phyloP scores from a whole-genome alignment of 176 grass and related monocot genomes.

The Poa pratensis region DNA sequence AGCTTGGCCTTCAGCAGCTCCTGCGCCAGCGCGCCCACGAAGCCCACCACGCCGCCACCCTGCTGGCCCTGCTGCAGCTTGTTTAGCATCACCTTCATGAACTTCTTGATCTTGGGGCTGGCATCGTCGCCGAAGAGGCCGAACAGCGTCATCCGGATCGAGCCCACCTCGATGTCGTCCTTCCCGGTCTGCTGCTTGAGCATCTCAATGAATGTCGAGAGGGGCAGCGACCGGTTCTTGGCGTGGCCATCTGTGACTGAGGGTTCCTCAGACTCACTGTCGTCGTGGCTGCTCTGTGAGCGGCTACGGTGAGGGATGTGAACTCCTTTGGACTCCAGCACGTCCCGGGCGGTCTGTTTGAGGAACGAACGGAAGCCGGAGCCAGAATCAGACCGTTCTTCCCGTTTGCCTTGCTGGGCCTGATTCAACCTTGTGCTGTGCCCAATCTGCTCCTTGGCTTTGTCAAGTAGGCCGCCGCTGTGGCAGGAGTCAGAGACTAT shows the following conservation, averaged over 20 bases:
- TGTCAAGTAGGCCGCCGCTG: slow-evolving; percentile 83
- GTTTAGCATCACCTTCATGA: slow-evolving; percentile 69
- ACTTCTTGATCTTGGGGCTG: slow-evolving; percentile 88
- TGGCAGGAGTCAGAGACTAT: slow-evolving; percentile 90
- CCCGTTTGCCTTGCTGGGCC: slow-evolving; percentile 27
- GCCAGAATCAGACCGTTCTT: slow-evolving; percentile 25
- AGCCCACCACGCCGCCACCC: slow-evolving; percentile 40
- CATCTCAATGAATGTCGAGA: slow-evolving; percentile 77
- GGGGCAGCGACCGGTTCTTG: slow-evolving; percentile 67
- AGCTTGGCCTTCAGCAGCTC: slow-evolving; percentile 75
- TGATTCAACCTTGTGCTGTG: slow-evolving; percentile 59
- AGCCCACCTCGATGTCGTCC: slow-evolving; percentile 77
- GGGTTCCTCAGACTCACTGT: neutral
- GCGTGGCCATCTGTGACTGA: neutral
- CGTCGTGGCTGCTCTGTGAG: slow-evolving; percentile 4
- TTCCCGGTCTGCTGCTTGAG: slow-evolving; percentile 73
- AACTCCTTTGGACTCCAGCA: slow-evolving; percentile 50
- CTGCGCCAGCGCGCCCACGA: slow-evolving; percentile 65
- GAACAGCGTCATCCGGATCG: slow-evolving; percentile 83
- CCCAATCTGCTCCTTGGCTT: slow-evolving; percentile 90
- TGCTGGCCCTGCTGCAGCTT: slow-evolving; percentile 58
- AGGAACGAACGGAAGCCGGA: slow-evolving; percentile 47
- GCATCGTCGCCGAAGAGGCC: slow-evolving; percentile 80
- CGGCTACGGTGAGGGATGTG: slow-evolving; percentile 40
- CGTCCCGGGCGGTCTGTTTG: slow-evolving; percentile 35